Evolutionary conservation across 1,139 yeast species (phyloP).

Genomic region (Candida freyschussii): DNA sequence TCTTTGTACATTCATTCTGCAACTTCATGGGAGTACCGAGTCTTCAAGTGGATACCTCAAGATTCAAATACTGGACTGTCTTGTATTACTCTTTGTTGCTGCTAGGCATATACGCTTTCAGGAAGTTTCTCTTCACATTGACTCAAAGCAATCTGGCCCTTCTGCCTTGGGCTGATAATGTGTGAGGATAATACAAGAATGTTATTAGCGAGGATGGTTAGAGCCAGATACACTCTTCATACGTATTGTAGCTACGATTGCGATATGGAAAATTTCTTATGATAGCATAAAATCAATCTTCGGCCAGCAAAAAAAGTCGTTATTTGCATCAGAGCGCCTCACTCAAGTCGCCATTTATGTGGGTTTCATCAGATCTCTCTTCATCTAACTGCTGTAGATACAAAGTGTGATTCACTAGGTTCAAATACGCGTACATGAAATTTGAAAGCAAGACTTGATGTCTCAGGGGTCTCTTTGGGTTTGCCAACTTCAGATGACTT

Average conservation of each 20-base stretch:
- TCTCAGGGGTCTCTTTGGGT: conserved; percentile 82
- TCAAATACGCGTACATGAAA: conserved; percentile 95
- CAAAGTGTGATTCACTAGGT: conserved; percentile 84
- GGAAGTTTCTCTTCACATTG: conserved; percentile 18
- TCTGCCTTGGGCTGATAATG: conserved; percentile 3
- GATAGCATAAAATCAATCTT: no score
- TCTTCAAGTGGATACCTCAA: conserved; percentile 26
- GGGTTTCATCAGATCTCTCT: conserved; percentile 12
- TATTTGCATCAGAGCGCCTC: no score
- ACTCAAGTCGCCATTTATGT: neutral
- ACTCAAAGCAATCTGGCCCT: conserved; percentile 19
- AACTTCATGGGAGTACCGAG: conserved; percentile 77
- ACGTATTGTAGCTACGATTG: no score
- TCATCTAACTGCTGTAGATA: conserved; percentile 58
- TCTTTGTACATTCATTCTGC: conserved; percentile 67
- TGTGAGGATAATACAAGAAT: no score
- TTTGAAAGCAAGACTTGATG: conserved; percentile 92
- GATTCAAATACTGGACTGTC: conserved; percentile 23
- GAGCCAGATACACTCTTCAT: no score
- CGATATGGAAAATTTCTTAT: no score
- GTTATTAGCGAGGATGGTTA: no score
- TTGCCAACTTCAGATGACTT: conserved; percentile 88
- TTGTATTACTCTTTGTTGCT: conserved; percentile 41
- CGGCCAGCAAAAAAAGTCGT: no score
- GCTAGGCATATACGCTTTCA: conserved; percentile 40